A percentile compares a stretch with the other conserved stretches of the same genome.
Conservation (phyloP, 805 yeast species). For the Zygotorulaspora florentina region DNA sequence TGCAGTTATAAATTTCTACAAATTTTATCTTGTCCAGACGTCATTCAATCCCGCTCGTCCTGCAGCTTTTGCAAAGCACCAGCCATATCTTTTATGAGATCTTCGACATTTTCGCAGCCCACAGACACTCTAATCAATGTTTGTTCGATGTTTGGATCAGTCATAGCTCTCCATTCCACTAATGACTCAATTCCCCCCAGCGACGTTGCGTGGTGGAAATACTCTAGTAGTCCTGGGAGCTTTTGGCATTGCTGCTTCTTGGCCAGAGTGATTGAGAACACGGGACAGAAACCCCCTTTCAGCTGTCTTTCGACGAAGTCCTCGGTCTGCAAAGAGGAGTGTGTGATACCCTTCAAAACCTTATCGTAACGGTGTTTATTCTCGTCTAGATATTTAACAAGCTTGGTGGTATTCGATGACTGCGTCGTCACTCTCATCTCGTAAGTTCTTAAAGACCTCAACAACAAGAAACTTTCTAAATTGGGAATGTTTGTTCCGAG, state of each 20-base stretch:
- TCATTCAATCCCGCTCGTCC: conserved; percentile 3
- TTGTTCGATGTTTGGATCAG: conserved; percentile 54
- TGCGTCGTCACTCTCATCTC: conserved; percentile 69
- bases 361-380: conserved; percentile 45
- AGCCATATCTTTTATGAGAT: conserved; percentile 69
- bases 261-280: conserved; percentile 59
- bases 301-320: conserved; percentile 61
- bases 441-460: conserved; percentile 78
- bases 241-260: conserved; percentile 51
- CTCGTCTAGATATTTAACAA: conserved; percentile 56
- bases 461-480: conserved; percentile 66
- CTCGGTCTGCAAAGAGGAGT: conserved; percentile 75
- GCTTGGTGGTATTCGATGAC: conserved; percentile 52
- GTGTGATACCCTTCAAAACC: conserved; percentile 51
- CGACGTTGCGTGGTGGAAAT: conserved; percentile 88
- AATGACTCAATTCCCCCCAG: conserved; percentile 89
- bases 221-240: conserved; percentile 61
- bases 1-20: no score
- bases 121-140: conserved; percentile 68
- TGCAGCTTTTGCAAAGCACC: conserved; percentile 19
- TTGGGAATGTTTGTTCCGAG: conserved; percentile 79
- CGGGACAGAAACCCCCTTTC: conserved; percentile 66
- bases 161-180: conserved; percentile 84
- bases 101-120: conserved; percentile 75
- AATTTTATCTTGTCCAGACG: no score